A percentile compares a stretch with the other conserved stretches of the same genome.
These are phyloP conservation scores for Paradendryphiella salina DNA, from an alignment of 2,329 filamentous ascomycete species.

Conservation along the genomic window DNA sequence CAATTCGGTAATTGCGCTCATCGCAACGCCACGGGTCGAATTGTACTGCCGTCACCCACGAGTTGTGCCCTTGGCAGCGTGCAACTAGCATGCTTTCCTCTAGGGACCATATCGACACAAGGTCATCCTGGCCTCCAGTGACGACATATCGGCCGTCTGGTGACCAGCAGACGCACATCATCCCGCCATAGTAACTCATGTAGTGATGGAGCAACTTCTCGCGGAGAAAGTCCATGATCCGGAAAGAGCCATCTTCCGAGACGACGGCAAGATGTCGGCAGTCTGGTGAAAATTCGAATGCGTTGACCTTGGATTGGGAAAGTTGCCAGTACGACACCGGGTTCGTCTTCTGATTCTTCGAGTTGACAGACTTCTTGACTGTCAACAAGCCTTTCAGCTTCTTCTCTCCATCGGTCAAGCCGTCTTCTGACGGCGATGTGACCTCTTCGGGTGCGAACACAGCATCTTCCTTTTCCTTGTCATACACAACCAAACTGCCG, in stretches of 20 bases:
- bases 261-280: constrained; percentile 84
- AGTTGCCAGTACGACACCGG: constrained; percentile 91
- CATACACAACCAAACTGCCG: constrained; percentile 87
- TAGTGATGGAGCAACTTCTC: constrained; percentile 91
- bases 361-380: constrained; percentile 88
- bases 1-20: constrained; percentile 91
- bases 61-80: constrained; percentile 91
- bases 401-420: constrained; percentile 38
- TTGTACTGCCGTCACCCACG: constrained; percentile 89
- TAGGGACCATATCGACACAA: constrained; percentile 94
- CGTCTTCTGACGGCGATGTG: constrained; percentile 27
- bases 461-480: constrained; percentile 94
- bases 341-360: constrained; percentile 89
- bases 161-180: constrained; percentile 95
- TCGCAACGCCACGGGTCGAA: constrained; percentile 98
- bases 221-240: constrained; percentile 87
- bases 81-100: constrained; percentile 83
- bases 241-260: constrained; percentile 85
- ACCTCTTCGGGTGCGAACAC: constrained; percentile 71
- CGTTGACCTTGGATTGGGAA: constrained; percentile 86
- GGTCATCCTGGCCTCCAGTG: constrained; percentile 92
- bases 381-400: constrained; percentile 57
- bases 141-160: constrained; percentile 95
- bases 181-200: constrained; percentile 88
- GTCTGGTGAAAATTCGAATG: constrained; percentile 90